Conservation (phyloP, 257 asterid species). For the Misopates orontium region DNA sequence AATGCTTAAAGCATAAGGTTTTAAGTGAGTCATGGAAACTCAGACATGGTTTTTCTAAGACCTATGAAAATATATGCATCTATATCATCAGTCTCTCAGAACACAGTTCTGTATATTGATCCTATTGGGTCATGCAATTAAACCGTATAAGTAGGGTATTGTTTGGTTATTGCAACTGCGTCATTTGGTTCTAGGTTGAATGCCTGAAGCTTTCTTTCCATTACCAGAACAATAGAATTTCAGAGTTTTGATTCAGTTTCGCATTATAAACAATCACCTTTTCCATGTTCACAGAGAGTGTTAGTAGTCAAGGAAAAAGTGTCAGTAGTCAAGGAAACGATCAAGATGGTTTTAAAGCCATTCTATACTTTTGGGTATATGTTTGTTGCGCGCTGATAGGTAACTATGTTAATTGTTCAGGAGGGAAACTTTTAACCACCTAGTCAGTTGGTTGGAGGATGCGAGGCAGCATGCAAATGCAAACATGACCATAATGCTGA, state of each 20-base stretch:
- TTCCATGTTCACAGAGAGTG: too few species aligned
- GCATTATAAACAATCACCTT: too few species aligned
- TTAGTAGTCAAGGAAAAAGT: too few species aligned
- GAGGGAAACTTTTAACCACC: conserved; percentile 94
- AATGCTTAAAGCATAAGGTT: not conserved
- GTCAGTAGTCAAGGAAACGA: not conserved
- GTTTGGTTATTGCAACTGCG: not conserved
- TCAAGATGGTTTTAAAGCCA: not conserved
- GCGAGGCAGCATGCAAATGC: conserved; percentile 87
- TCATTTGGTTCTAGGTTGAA: not conserved
- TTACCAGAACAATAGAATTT: too few species aligned
- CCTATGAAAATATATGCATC: not conserved
- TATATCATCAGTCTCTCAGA: not conserved
- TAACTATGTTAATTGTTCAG: conserved; percentile 32
- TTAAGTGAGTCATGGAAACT: not conserved
- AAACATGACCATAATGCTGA: conserved; percentile 81
- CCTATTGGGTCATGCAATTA: too few species aligned
- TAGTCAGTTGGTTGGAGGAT: conserved; percentile 91
- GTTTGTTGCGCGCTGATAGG: not conserved
- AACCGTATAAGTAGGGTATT: too few species aligned
- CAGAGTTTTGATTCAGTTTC: too few species aligned
- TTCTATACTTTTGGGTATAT: not conserved
- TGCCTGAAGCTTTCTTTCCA: too few species aligned
- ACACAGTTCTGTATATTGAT: not conserved
- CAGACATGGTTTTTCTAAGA: not conserved